phyloP scores from a whole-genome alignment of 2,329 filamentous ascomycete species.

The Samsoniella hepiali region DNA sequence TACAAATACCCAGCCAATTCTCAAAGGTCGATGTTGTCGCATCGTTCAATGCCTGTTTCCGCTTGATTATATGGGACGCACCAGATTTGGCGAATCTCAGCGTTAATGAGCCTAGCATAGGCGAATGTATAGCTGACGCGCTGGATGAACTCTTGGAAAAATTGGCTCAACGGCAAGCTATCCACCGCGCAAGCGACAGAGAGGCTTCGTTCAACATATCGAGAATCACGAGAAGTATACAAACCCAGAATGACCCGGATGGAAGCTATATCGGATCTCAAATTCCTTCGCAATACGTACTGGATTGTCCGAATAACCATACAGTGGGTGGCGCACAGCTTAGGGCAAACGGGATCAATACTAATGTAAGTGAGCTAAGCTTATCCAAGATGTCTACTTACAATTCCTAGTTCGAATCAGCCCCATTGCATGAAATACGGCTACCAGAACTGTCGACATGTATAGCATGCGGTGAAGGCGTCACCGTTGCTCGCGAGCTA shows the following conservation, averaged over 20 bases:
- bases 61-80: constrained; percentile 37
- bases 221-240: constrained; percentile 34
- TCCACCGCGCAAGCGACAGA: constrained; percentile 39
- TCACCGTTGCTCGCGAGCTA: constrained; percentile 38
- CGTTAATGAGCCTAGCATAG: constrained; percentile 25
- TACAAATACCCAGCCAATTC: constrained; percentile 34
- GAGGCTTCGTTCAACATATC: constrained; percentile 36
- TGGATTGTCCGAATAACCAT: constrained; percentile 38
- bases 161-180: constrained; percentile 33
- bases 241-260: constrained; percentile 34
- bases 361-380: constrained; percentile 24
- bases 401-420: not conserved
- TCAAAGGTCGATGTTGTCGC: constrained; percentile 35
- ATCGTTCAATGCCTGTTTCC: constrained; percentile 35
- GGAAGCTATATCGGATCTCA: constrained; percentile 25
- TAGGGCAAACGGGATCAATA: constrained; percentile 25
- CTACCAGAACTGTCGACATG: constrained; percentile 25
- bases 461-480: constrained; percentile 30
- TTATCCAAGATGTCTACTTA: not conserved
- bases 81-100: constrained; percentile 28
- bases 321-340: constrained; percentile 36
- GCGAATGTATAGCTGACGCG: constrained; percentile 36
- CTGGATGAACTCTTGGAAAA: constrained; percentile 34
- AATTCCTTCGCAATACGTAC: constrained; percentile 33
- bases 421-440: not conserved